Evolutionary conservation across 1,284 basidiomycete species (phyloP).

Genomic region (Moniliella sp.): DNA sequence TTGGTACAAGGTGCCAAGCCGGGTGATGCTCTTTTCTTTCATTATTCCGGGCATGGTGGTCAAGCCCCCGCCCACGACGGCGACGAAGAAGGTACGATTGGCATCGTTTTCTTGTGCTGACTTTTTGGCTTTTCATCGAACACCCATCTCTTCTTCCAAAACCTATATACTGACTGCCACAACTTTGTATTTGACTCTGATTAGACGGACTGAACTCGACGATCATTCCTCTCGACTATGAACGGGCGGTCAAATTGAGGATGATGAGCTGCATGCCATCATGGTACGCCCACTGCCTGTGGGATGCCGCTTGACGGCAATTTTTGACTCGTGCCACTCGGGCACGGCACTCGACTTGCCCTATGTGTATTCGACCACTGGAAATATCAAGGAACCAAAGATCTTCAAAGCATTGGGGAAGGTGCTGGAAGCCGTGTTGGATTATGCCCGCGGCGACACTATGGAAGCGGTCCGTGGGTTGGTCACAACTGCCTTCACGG

Average conservation of each 20-base stretch:
- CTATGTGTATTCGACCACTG: slow-evolving; percentile 58
- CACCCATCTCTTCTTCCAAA: too few relatives aligned
- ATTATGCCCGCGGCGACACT: too few relatives aligned
- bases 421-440: slow-evolving; percentile 37
- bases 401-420: slow-evolving; percentile 28
- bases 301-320: slow-evolving; percentile 19
- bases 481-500: slow-evolving; percentile 36
- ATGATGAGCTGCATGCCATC: slow-evolving; percentile 31
- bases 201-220: slow-evolving; percentile 33
- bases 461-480: slow-evolving; percentile 16
- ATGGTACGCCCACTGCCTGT: slow-evolving; percentile 28
- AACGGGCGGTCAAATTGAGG: slow-evolving; percentile 26
- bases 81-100: too few relatives aligned
- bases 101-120: too few relatives aligned
- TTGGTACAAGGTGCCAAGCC: slow-evolving; percentile 22
- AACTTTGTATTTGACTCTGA: too few relatives aligned
- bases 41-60: slow-evolving; percentile 28
- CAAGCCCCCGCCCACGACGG: slow-evolving; percentile 28
- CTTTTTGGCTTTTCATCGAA: too few relatives aligned
- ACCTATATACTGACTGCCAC: too few relatives aligned
- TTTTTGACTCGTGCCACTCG: too few relatives aligned
- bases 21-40: slow-evolving; percentile 33
- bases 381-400: slow-evolving; percentile 78
- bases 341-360: too few relatives aligned
- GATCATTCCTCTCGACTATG: slow-evolving; percentile 30